Evolutionary conservation across 352 stramenopile species (phyloP), one percentile per base, ranked within the genome.

Genomic region (Pythium graminicola): DNA sequence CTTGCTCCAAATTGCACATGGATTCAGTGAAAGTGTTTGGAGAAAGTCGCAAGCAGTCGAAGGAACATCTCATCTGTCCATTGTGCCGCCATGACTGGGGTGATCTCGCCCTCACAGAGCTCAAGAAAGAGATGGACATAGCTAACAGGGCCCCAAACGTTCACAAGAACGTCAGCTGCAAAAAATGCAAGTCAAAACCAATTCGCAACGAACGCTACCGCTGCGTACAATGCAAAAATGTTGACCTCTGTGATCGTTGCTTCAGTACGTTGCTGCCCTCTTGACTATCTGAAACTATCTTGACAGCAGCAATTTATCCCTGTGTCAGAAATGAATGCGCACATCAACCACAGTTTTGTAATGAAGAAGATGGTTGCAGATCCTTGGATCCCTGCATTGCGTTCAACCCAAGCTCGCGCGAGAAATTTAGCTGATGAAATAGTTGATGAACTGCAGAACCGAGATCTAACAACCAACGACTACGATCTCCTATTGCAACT

Each of bases 61-160:
- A 92, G 45, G 81, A 89, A 29, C 82, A 84, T 47, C 89, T 93
- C 17, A 82, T 85, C 28, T 93, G 82, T n/a, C 82, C 82, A 1
- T 48, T 93, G 33, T 93, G 82, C 56, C 81, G 82, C 5, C 75
- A 89, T 17, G 76, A 93, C 45, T 93, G 82, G 82, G 82, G 82
- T 0, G 72, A 83, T 20, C 60, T 70, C 16, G 78, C 76, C 4
- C 60, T 93, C 9, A 72, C 68, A 4, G 53, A 74, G 9, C 54
- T 93, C 16, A 73, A 78, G 33, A 89, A 89, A 41, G 81, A 81
- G 47, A 86, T 82, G 32, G 80, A 90, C 29, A 67, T 75, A 10
- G 79, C 76, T 1, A 90, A 90, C 49, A 74, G 66, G 42, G 74
- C 76, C 10, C 80, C 74, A 1, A 85, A 89, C 48, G 82, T 92